Evolutionary conservation across 2,329 filamentous ascomycete species (phyloP).

Genomic region (Aspergillus arachidicola): DNA sequence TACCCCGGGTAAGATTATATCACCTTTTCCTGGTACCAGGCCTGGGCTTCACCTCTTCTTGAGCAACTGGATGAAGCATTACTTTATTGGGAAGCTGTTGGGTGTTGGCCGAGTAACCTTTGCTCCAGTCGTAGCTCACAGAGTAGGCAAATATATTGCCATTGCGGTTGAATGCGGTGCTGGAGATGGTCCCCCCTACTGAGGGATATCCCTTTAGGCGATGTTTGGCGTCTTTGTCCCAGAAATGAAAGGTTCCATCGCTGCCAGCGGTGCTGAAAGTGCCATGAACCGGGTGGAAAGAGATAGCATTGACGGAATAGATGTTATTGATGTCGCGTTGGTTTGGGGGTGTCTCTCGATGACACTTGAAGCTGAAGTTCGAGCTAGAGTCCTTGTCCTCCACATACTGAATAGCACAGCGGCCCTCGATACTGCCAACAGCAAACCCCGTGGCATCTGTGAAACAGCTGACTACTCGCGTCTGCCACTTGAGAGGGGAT

Average conservation of each 20-base stretch:
- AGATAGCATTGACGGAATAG: constrained; percentile 94
- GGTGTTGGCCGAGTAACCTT: constrained; percentile 86
- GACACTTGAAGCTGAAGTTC: constrained; percentile 99
- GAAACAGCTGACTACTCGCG: constrained; percentile 91
- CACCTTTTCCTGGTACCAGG: constrained; percentile 49
- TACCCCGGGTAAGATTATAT: constrained; percentile 16
- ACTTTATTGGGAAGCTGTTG: constrained; percentile 72
- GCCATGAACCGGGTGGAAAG: constrained; percentile 93
- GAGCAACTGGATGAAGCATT: constrained; percentile 76
- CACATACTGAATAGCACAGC: constrained; percentile 97
- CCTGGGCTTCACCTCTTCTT: constrained; percentile 65
- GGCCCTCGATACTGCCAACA: constrained; percentile 93
- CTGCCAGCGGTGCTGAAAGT: constrained; percentile 97
- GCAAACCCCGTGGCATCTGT: constrained; percentile 89
- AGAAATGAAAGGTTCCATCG: constrained; percentile 82
- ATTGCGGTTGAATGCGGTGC: constrained; percentile 86
- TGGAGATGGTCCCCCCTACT: constrained; percentile 82
- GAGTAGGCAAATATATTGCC: constrained; percentile 87
- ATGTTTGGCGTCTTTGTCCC: constrained; percentile 88
- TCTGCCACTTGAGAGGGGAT: constrained; percentile 98
- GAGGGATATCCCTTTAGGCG: constrained; percentile 84
- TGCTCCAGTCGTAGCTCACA: constrained; percentile 97
- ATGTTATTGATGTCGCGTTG: constrained; percentile 77
- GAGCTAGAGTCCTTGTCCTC: constrained; percentile 89
- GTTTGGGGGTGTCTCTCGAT: constrained; percentile 73